Evolutionary conservation across 2,329 filamentous ascomycete species (phyloP).

Genomic region (Septoria petroselini): DNA sequence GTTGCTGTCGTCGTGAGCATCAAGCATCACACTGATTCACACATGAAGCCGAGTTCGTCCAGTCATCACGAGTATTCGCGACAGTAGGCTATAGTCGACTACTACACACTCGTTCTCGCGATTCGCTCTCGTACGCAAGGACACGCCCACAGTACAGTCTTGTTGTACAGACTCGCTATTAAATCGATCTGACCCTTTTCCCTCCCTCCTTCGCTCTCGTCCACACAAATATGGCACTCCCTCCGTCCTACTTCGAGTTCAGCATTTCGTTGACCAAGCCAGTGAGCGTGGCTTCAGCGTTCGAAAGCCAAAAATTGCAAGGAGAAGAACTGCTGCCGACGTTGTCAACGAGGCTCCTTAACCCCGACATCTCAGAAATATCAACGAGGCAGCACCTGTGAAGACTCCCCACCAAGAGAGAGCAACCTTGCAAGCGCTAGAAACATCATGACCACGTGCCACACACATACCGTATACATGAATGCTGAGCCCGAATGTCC

Average conservation of each 20-base stretch:
- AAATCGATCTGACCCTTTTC: no score
- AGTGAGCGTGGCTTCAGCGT: conserved; percentile 8
- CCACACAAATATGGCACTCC: conserved; percentile 10
- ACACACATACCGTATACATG: no score
- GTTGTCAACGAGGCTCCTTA: conserved; percentile 18
- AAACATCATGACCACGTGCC: no score
- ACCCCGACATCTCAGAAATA: no score
- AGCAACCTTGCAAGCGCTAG: conserved; percentile 9
- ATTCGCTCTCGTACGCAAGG: not conserved
- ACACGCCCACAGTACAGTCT: no score
- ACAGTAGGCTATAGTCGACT: no score
- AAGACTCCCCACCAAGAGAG: conserved; percentile 20
- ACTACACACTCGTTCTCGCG: not conserved
- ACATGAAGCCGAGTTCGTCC: no score
- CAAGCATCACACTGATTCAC: not conserved
- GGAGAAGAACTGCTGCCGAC: conserved; percentile 10
- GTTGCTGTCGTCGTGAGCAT: not conserved
- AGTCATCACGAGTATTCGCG: no score
- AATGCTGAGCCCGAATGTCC: conserved; percentile 18
- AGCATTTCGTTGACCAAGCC: conserved; percentile 13
- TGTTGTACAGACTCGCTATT: no score
- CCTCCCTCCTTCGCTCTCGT: conserved; percentile 13
- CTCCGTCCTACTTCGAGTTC: no score
- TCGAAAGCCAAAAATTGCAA: conserved; percentile 16
- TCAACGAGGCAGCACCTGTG: conserved; percentile 18